Evolutionary conservation across 148 eudicot genomes (phyloP).

Genomic region (Nepenthes gracilis): DNA sequence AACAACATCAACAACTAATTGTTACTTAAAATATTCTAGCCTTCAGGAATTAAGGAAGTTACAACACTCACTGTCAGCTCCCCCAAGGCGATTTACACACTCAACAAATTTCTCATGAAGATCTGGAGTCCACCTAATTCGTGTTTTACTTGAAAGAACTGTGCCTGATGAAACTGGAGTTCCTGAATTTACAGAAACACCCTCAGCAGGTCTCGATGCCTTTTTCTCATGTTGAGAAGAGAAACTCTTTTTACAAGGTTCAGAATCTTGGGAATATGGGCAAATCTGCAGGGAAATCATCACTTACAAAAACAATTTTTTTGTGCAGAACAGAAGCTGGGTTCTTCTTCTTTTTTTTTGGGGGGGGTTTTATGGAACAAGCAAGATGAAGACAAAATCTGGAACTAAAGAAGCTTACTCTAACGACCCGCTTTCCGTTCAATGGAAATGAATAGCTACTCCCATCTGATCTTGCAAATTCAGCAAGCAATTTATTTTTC

Average conservation of each 20-base stretch:
- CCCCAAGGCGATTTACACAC: conserved; percentile 68
- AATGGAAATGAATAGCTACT: conserved; percentile 23
- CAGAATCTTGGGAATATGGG: conserved; percentile 11
- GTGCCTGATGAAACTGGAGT: conserved; percentile 21
- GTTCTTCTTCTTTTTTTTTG: not conserved
- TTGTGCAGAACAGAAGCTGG: not conserved
- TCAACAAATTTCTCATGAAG: conserved; percentile 84
- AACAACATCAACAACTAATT: not conserved
- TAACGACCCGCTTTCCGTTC: conserved; percentile 25
- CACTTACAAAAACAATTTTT: not conserved
- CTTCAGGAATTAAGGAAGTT: not conserved
- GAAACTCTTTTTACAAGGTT: conserved; percentile 15
- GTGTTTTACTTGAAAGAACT: conserved; percentile 35
- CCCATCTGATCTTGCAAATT: conserved; percentile 36
- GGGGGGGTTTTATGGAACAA: not conserved
- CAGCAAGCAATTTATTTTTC: conserved; percentile 47
- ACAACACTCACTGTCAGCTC: conserved; percentile 65
- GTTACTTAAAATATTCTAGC: not conserved
- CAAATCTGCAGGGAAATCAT: conserved; percentile 6
- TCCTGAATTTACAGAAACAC: conserved; percentile 7
- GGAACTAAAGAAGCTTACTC: conserved; percentile 27
- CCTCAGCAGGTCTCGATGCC: conserved; percentile 8
- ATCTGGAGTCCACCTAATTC: conserved; percentile 83
- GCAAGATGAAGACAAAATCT: not conserved
- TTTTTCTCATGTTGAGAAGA: conserved; percentile 18